Conservation (phyloP, 331 rosid genomes). For the Quercus phellos region DNA sequence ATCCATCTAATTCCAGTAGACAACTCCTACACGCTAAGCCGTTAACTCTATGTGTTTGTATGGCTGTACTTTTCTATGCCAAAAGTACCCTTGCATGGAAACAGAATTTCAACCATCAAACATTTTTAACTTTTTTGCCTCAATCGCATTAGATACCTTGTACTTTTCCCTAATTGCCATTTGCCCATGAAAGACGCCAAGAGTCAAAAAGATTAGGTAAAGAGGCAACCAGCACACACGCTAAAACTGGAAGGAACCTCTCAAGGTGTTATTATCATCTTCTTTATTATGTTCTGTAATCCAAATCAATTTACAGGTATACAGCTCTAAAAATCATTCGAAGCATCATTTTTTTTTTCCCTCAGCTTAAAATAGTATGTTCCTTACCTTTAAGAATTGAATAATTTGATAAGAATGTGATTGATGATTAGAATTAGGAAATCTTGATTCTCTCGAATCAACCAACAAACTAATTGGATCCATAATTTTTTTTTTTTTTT, state of each 20-base stretch:
- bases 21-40: constrained; percentile 82
- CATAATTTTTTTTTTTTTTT: no score
- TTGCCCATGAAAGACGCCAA: constrained; percentile 5
- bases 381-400: no score
- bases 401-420: no score
- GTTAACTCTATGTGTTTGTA: constrained; percentile 38
- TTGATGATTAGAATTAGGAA: no score
- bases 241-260: constrained; percentile 27
- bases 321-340: not conserved
- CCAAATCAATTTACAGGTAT: not conserved
- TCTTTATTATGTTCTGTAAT: constrained; percentile 11
- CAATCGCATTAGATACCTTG: constrained; percentile 49
- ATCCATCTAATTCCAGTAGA: constrained; percentile 48
- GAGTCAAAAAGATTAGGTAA: constrained; percentile 47
- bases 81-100: constrained; percentile 38
- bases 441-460: no score
- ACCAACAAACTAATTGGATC: no score
- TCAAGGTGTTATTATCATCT: constrained; percentile 30
- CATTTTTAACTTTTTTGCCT: constrained; percentile 1
- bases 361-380: no score
- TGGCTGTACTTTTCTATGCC: constrained; percentile 37
- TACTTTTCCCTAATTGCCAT: constrained; percentile 38
- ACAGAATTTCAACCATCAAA: constrained; percentile 24
- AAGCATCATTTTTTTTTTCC: no score
- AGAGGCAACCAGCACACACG: constrained; percentile 14